These are phyloP conservation scores for Atractiella rhizophila DNA, from an alignment of 768 basidiomycete species.

Conservation along the genomic window DNA sequence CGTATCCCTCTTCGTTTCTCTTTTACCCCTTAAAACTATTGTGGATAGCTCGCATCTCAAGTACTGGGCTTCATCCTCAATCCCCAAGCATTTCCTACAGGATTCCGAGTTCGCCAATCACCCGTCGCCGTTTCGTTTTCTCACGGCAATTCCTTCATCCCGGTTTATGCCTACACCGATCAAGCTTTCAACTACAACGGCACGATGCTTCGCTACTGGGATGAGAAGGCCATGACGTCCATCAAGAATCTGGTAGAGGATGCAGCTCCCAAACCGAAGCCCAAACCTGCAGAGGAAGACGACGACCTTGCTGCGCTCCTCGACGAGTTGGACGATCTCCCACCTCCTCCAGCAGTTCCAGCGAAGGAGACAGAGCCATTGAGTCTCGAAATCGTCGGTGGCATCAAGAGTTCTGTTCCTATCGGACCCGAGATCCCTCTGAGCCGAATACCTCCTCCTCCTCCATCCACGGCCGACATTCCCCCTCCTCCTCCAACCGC, in stretches of 20 bases:
- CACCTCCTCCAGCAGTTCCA: neutral
- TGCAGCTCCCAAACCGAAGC: conserved; percentile 17
- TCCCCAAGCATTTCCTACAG: conserved; percentile 61
- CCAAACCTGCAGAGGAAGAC: neutral
- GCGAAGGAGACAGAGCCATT: neutral
- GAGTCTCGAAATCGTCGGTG: neutral
- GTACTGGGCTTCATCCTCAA: conserved; percentile 72
- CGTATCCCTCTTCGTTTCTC: conserved; percentile 9
- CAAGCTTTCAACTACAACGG: conserved; percentile 12
- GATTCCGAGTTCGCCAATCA: conserved; percentile 69
- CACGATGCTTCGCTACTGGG: conserved; percentile 42
- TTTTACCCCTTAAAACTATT: neutral
- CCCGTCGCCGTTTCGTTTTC: conserved; percentile 83
- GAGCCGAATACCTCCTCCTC: neutral
- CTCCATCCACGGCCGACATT: neutral
- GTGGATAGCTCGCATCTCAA: conserved; percentile 46
- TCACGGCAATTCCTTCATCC: conserved; percentile 25
- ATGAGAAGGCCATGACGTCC: conserved; percentile 35
- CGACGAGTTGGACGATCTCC: neutral
- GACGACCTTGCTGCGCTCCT: conserved; percentile 6
- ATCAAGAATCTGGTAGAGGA: conserved; percentile 14
- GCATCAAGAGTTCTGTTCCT: neutral
- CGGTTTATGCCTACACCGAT: conserved; percentile 11
- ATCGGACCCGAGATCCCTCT: neutral
- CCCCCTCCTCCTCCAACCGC: neutral